Percentiles rank a stretch among this genome's conserved stretches.
Conservation (phyloP, 805 yeast genomes). For the Kluyveromyces nonfermentans region DNA sequence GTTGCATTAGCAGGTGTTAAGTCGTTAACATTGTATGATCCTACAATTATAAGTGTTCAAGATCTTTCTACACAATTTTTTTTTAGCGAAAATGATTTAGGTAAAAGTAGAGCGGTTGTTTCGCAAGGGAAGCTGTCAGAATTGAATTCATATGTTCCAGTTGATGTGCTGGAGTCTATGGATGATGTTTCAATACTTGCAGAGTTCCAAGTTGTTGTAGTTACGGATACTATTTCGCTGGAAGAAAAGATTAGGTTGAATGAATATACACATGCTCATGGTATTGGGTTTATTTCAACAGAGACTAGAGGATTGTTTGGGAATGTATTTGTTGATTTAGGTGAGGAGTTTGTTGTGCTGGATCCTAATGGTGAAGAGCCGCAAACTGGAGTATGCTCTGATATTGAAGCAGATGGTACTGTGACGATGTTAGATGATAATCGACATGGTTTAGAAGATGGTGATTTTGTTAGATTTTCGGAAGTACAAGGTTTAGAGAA, state of each 20-base stretch:
- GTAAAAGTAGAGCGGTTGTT: slow-evolving; percentile 65
- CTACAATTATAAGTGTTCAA: slow-evolving; percentile 48
- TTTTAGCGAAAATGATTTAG: slow-evolving; percentile 60
- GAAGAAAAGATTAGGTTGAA: slow-evolving; percentile 72
- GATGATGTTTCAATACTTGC: slow-evolving; percentile 40
- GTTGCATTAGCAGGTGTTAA: slow-evolving; percentile 97
- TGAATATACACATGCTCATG: slow-evolving; percentile 59
- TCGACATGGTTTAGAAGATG: slow-evolving; percentile 91
- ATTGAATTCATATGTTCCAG: slow-evolving; percentile 84
- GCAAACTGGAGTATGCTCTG: slow-evolving; percentile 74
- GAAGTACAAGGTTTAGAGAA: slow-evolving; percentile 76
- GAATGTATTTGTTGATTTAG: slow-evolving; percentile 81
- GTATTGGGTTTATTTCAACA: slow-evolving; percentile 72
- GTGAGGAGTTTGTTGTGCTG: slow-evolving; percentile 64
- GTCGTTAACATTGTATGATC: slow-evolving; percentile 78
- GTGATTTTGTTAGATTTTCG: slow-evolving; percentile 75
- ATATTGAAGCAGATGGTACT: slow-evolving; percentile 77
- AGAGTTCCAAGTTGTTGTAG: slow-evolving; percentile 69
- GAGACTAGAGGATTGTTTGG: slow-evolving; percentile 87
- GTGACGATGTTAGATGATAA: slow-evolving; percentile 90
- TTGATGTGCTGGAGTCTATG: slow-evolving; percentile 51
- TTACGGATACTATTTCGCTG: slow-evolving; percentile 59
- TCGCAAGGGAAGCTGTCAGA: slow-evolving; percentile 65
- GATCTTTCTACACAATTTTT: slow-evolving; percentile 91
- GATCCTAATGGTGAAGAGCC: slow-evolving; percentile 95